These are phyloP conservation scores for Hypoxylon perforatum DNA, from an alignment of 495 filamentous ascomycete species.

Conservation along the genomic window DNA sequence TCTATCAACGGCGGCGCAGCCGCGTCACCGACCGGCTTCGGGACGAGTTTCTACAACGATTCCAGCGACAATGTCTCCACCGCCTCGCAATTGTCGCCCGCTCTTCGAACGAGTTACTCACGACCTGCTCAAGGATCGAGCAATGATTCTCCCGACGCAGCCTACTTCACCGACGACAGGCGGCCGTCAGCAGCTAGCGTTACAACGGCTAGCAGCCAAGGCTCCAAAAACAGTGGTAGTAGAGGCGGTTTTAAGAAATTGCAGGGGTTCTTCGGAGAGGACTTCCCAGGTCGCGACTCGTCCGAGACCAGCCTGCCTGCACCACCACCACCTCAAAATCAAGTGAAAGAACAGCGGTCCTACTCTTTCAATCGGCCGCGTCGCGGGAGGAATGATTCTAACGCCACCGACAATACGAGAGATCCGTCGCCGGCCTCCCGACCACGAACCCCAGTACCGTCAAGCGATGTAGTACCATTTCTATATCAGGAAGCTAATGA, in stretches of 20 bases:
- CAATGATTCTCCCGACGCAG: conserved; percentile 74
- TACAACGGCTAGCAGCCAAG: conserved; percentile 86
- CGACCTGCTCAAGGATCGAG: conserved; percentile 58
- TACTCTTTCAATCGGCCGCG: conserved; percentile 67
- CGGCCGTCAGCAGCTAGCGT: conserved; percentile 90
- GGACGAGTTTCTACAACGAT: conserved; percentile 71
- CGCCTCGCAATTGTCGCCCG: conserved; percentile 70
- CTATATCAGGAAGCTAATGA: conserved; percentile 91
- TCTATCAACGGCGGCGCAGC: conserved; percentile 48
- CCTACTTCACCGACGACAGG: conserved; percentile 76
- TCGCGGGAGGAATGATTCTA: conserved; percentile 81
- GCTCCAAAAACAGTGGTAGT: conserved; percentile 80
- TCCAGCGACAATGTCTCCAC: conserved; percentile 71
- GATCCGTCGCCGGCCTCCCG: conserved; percentile 77
- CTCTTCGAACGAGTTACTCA: conserved; percentile 72
- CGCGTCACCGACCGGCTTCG: conserved; percentile 44
- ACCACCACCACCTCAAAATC: conserved; percentile 52
- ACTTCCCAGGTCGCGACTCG: conserved; percentile 74
- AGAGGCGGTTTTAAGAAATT: conserved; percentile 76
- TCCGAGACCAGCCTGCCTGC: conserved; percentile 77
- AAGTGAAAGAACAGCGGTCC: conserved; percentile 64
- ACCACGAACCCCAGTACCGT: conserved; percentile 85
- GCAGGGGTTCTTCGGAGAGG: conserved; percentile 89
- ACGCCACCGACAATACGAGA: conserved; percentile 68
- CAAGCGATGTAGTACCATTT: conserved; percentile 95